Base-by-base conservation (phyloP, 805 yeast species). In the Peterozyma xylosa region DNA sequence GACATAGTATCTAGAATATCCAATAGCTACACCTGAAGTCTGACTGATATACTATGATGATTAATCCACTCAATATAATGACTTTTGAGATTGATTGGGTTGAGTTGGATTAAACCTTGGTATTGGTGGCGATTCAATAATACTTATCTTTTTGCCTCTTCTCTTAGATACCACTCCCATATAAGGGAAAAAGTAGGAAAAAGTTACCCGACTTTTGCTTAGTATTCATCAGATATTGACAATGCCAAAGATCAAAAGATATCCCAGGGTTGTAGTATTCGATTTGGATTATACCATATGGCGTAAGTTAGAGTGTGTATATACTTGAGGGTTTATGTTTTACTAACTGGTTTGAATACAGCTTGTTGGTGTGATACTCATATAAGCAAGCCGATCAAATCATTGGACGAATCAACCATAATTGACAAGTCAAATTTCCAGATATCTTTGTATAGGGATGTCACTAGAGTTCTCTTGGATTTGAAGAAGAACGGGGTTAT, bases 301-400 rank as follows among this genome's bases (percentile, higher is more conserved):
- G 93, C 90, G 85, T 66, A 59, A 45, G 73, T 62, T 29, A n/a
- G 21, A 18, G 11, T 11, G 13, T 29, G 29, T 29, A 11, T n/a
- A 11, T 10, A 17, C 18, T 32, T 5, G 30, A 30, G 11, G 14
- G 30, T 4, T 16, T 9, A 9, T 13, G 15, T 33, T 13, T 13
- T 33, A 17, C 17, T 35, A 35, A 35, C 13, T 6, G 5, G 27
- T 11, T 14, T 29, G 9, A 17, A 33, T 30, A 15, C 17, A 55
- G 62, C 63, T 42, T 78, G 82, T 48, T 84, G 90, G 90, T 83
- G 90, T 59, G 90, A 84, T 53, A 82, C 87, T 1, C 90, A 84
- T 54, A 68, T 85, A 16, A 58, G 67, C 2, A 63, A 76, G 7
- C 90, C 90, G 0, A 46, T 81, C 17, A 66, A 65, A 43, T 54